Base-by-base conservation (phyloP, 805 yeast genomes). In the Deakozyma indianensis region DNA sequence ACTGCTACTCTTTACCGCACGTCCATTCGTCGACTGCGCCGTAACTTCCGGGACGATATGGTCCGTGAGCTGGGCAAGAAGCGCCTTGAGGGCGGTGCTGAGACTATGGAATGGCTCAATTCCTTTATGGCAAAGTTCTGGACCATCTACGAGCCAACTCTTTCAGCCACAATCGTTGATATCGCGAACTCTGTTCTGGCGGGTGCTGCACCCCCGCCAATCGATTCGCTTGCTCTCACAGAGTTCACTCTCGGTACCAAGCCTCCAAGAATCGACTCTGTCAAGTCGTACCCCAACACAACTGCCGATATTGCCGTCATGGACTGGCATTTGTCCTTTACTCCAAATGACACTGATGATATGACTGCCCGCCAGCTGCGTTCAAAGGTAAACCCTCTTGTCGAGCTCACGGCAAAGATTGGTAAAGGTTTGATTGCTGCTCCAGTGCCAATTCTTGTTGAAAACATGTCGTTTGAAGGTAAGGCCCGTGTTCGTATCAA, bases 21-120 rank as follows among this genome's bases (percentile, higher is more conserved):
- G 1, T 80, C 94, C 3, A 73, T 87, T 42, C 78, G 90, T 56
- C 80, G 81, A 55, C 80, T 88, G 64, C 76, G 96, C 57, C 71
- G 79, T 5, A 58, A 65, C 2, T 70, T 86, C 50, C 75, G 96
- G 56, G 87, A 86, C 50, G 78, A 75, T 47, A 82, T 92, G 23
- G 88, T 86, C 57, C 77, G 95, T 53, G 95, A 90, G 58, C 77
- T 83, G 57, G 80, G 92, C 16, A 77, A 86, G 42, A 77, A 76
- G 57, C 74, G 74, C 42, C 80, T 88, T 51, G 97, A 92, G 63
- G 75, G 78, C 56, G 96, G 90, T 60, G 80, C 80, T 53, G 98
- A 92, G 65, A 73, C 95, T 4, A 76, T 92, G 83, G 96, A 92
- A 58, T 92, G 99, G 99, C 68, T 85, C 52, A 92, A 92, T 62